Evolutionary conservation across 2,329 filamentous ascomycete species (phyloP), one percentile per base, ranked within the genome.

Genomic region (Ploettnerulaceae sp.): DNA sequence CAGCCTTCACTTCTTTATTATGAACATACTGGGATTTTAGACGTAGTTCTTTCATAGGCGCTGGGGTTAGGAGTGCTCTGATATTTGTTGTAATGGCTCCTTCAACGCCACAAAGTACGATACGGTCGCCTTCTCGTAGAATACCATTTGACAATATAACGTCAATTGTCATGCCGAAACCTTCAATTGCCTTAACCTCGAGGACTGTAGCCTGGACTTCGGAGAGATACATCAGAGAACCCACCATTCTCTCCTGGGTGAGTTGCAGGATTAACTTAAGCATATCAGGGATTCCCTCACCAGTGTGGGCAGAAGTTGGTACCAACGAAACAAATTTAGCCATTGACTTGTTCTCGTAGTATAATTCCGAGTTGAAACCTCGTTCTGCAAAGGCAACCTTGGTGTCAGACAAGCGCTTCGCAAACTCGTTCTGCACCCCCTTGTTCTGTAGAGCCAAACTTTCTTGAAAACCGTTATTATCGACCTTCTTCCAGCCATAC

Each of bases 1-100:
- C 89, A 15, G 94, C 93, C 76, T 96, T 98, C 71, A 96, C 90
- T 68, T 95, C 89, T 74, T 98, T 97, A 74, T 98, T 96, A 74
- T 98, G 94, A 22, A 98, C 91, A 62, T 98, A 98, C 53, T 84
- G 79, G 3, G 90, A 95, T 71, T 97, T 97, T 61, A 98, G 80
- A 66, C 94, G 89, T 55, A 98, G 70, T 67, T 98, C 93, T 65
- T 89, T 93, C 65, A 98, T 81, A 51, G 89, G 87, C 8, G 89
- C 90, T 1, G 93, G 93, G 3, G 93, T 98, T 42, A 98, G 75
- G 20, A 98, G 77, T 11, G 93, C 94, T 71, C 93, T 82, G 61
- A 98, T 93, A 58, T 96, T 96, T 5, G 93, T 98, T 50, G 84
- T 81, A 64, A 98, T 98, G 42, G 89, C 84, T 21, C 94, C 93